These are phyloP conservation scores for Rhynchospora tenuis DNA, from an alignment of 176 grass and related monocot species.

Conservation along the genomic window DNA sequence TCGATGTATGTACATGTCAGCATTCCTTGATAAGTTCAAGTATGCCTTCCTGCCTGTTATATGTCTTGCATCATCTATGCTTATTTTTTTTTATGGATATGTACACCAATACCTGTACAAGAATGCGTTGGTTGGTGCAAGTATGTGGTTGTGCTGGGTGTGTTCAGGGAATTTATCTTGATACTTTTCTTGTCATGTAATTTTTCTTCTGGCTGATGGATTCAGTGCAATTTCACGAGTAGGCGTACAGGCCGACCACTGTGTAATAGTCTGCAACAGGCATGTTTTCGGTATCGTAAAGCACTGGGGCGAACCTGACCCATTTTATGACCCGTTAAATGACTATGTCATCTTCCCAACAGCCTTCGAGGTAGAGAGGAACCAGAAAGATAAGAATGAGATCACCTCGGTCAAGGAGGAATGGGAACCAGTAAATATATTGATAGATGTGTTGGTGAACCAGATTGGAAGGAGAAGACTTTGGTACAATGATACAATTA, in stretches of 20 bases:
- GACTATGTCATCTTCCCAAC: conserved; percentile 83
- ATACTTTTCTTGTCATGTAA: not conserved
- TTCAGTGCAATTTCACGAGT: conserved; percentile 56
- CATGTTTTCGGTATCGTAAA: conserved; percentile 64
- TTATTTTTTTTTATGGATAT: not conserved
- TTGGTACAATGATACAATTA: not conserved
- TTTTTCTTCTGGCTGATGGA: conserved; percentile 55
- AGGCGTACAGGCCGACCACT: conserved; percentile 68
- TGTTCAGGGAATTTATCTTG: not conserved
- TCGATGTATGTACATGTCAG: not conserved
- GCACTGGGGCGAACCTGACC: conserved; percentile 87
- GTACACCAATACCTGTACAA: not conserved
- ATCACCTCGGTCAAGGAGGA: conserved; percentile 54
- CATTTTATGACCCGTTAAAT: conserved; percentile 70
- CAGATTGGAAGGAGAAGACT: not conserved
- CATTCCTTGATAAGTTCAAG: not conserved
- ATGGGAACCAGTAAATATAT: conserved; percentile 39
- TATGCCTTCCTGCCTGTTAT: not conserved
- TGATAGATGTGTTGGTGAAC: not conserved
- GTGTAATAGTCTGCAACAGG: conserved; percentile 55
- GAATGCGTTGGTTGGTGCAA: not conserved
- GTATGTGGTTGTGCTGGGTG: not conserved
- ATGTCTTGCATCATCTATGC: not conserved
- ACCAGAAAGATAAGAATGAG: conserved; percentile 26
- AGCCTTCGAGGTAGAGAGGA: conserved; percentile 49